Conservation (phyloP, 495 filamentous ascomycete species). For the Aspergillus olivimuriae region DNA sequence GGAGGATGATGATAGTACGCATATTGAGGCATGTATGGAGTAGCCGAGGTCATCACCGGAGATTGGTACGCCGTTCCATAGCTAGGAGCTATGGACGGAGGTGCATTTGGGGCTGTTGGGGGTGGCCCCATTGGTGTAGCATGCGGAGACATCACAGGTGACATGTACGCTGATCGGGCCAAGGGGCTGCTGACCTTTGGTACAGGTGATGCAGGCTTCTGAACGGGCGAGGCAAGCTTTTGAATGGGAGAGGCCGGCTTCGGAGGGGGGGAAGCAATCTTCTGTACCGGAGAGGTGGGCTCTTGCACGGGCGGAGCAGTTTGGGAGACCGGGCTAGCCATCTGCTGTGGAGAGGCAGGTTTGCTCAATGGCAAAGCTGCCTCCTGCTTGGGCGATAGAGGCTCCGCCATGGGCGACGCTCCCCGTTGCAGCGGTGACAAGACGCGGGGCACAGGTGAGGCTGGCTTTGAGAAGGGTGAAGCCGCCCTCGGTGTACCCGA, state of each 20-base stretch:
- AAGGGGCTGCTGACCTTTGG: slow-evolving; percentile 37
- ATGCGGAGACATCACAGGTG: slow-evolving; percentile 35
- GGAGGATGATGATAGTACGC: slow-evolving; percentile 23
- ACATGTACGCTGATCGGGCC: slow-evolving; percentile 27
- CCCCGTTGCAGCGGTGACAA: background rate
- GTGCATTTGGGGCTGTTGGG: slow-evolving; percentile 2
- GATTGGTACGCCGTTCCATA: slow-evolving; percentile 30
- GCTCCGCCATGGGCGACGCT: background rate
- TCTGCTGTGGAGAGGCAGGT: background rate
- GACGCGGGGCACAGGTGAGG: background rate
- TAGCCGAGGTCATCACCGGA: slow-evolving; percentile 33
- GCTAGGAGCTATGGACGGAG: slow-evolving; percentile 18
- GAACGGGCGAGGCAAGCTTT: slow-evolving; percentile 15
- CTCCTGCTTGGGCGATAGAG: background rate
- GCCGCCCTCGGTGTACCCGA: background rate
- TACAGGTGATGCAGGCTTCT: slow-evolving; percentile 26
- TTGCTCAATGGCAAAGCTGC: background rate
- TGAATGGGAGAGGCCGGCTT: slow-evolving; percentile 11
- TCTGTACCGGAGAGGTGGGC: slow-evolving; percentile 8
- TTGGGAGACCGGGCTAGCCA: slow-evolving; percentile 6
- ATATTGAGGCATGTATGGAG: slow-evolving; percentile 31
- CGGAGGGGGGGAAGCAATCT: slow-evolving; percentile 15
- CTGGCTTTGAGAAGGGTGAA: slow-evolving; percentile 4
- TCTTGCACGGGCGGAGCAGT: slow-evolving; percentile 9
- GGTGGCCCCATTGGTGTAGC: slow-evolving; percentile 19